Conservation (phyloP, 23 red algal genomes). For the Gracilaria vermiculophylla region DNA sequence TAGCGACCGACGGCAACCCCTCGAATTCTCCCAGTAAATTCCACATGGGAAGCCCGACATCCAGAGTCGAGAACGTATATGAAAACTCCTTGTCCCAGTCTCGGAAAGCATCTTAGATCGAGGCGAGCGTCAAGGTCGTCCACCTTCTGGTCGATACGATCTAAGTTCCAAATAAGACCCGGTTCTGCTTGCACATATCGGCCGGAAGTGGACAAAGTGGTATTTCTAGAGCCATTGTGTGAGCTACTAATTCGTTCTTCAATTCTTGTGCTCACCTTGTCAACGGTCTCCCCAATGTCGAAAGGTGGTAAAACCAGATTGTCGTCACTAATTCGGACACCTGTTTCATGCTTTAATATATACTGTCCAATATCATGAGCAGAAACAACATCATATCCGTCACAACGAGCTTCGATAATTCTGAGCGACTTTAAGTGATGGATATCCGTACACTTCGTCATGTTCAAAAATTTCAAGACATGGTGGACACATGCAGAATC, state of each 20-base stretch:
- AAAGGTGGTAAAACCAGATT: slow-evolving; percentile 23
- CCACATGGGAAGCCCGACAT: slow-evolving; percentile 41
- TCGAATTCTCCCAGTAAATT: slow-evolving; percentile 34
- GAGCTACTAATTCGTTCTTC: neutral
- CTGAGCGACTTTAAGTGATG: neutral
- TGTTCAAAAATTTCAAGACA: neutral
- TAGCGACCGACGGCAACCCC: neutral
- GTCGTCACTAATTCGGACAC: slow-evolving; percentile 17
- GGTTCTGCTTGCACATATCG: neutral
- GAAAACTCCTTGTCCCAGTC: slow-evolving; percentile 30
- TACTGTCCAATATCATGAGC: slow-evolving; percentile 45
- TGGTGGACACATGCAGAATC: slow-evolving; percentile 7
- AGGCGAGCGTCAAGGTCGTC: slow-evolving; percentile 8
- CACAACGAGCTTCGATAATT: slow-evolving; percentile 49
- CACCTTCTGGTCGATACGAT: slow-evolving; percentile 32
- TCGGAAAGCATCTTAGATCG: slow-evolving; percentile 48
- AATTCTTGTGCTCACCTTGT: neutral
- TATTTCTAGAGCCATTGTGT: neutral
- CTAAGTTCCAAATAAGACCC: slow-evolving; percentile 18
- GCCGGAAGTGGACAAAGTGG: neutral
- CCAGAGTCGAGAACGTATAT: slow-evolving; percentile 64
- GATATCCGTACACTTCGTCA: slow-evolving; percentile 27
- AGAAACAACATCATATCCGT: slow-evolving; percentile 27
- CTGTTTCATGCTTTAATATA: neutral
- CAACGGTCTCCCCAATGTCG: slow-evolving; percentile 14